Evolutionary conservation across 805 yeast species (phyloP), one percentile per base, ranked within the genome.

Genomic region (Starmerella etchellsii): DNA sequence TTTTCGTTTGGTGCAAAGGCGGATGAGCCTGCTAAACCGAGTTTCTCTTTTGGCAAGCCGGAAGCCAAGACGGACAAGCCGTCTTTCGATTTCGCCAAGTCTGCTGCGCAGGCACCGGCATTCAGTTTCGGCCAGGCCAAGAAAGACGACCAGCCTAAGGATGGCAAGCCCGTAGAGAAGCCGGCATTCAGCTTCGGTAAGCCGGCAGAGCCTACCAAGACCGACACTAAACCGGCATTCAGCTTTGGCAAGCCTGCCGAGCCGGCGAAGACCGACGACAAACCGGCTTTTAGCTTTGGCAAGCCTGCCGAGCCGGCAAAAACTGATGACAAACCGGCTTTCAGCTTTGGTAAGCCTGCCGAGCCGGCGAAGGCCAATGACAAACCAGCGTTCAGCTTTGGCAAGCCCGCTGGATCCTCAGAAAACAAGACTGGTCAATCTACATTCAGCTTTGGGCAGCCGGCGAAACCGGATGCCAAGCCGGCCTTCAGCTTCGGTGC

Each of bases 101-200:
- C 11, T 10, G 32, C 21, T 30, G 32, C 32, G 4, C 21, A 30
- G 21, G n/a, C 5, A 15, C 14, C 15, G 6, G 34, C 26, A 13
- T 16, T 19, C 33, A 13, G 6, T 8, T 28, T 15, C 18, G 31
- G 31, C n/a, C 6, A 28, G 7, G 8, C 31, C 31, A 31, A 8
- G 16, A 22, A 21, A 15, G 5, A 4, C 15, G 11, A 15, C n/a
- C n/a, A n/a, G n/a, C n/a, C n/a, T n/a, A n/a, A n/a, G n/a, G 25
- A 7, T 23, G 30, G 14, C 6, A 27, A 27, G 30, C 15, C 30
- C 6, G 14, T 15, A 46, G 48, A 34, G 6, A 42, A 47, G 40
- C 46, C 50, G 10, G n/a, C 53, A 16, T 59, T 59, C 46, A 34
- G 50, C 15, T 60, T 58, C 44, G 54, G 54, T n/a, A 27, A 27